Percentiles rank a stretch among this genome's conserved stretches.
Conservation (phyloP, 2,329 filamentous ascomycete species). For the Lasiodiplodia sp. region DNA sequence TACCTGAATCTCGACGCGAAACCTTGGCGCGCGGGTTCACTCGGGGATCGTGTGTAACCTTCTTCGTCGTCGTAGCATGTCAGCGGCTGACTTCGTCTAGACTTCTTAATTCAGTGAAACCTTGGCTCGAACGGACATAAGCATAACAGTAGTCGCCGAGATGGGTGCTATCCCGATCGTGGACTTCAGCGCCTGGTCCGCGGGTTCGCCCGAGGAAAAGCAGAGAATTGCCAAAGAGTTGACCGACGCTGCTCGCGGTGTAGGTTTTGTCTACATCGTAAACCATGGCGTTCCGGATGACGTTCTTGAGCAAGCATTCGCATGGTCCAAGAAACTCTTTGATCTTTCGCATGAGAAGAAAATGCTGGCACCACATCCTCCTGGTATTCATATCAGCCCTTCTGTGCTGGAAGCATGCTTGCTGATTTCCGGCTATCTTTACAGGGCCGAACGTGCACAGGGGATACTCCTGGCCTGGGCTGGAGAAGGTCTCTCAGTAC, state of each 20-base stretch:
- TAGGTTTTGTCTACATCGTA: slow-evolving; percentile 59
- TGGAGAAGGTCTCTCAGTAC: slow-evolving; percentile 56
- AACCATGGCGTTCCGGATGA: slow-evolving; percentile 55
- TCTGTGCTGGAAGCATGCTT: not conserved
- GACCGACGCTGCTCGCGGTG: slow-evolving; percentile 51
- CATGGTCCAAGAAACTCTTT: slow-evolving; percentile 54
- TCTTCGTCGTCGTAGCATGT: not conserved
- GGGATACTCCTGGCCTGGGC: slow-evolving; percentile 63
- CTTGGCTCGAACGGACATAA: not conserved
- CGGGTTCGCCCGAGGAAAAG: slow-evolving; percentile 39
- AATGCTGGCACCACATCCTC: slow-evolving; percentile 58
- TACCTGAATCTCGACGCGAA: not conserved
- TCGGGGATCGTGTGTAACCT: not conserved
- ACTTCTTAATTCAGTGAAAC: not conserved
- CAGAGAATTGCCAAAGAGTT: slow-evolving; percentile 47
- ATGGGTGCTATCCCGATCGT: slow-evolving; percentile 47
- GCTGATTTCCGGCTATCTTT: not conserved
- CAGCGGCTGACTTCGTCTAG: slow-evolving; percentile 10
- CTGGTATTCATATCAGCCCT: slow-evolving; percentile 39
- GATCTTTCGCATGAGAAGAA: slow-evolving; percentile 55
- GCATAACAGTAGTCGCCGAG: not conserved
- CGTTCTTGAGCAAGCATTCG: slow-evolving; percentile 54
- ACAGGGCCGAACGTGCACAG: slow-evolving; percentile 55
- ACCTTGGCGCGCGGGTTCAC: not conserved
- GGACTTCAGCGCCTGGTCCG: slow-evolving; percentile 48